A percentile compares a stretch with the other conserved stretches of the same genome.
Evolutionary conservation across 225 moss, liverwort and hornwort species (phyloP).

Genomic region (Rhytidiadelphus loreus): DNA sequence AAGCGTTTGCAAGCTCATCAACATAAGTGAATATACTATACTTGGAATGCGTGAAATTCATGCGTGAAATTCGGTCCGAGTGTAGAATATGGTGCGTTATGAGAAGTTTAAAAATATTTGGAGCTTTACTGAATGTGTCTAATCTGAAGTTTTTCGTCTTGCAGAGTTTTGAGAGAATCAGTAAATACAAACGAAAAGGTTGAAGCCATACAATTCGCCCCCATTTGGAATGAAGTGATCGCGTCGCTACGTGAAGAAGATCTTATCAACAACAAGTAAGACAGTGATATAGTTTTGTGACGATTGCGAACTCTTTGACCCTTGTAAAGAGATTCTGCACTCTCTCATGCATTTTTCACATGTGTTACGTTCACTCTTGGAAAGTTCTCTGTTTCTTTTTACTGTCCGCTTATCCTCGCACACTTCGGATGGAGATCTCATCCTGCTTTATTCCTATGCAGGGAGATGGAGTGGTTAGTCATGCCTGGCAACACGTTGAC

Average conservation of each 20-base stretch:
- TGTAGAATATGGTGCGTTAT: neutral
- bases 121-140: neutral
- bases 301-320: neutral
- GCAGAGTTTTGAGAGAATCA: constrained; percentile 18
- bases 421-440: neutral
- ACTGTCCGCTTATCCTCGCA: neutral
- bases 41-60: neutral
- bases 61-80: neutral
- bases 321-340: neutral
- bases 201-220: constrained; percentile 65
- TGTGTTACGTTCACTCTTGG: neutral
- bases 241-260: constrained; percentile 75
- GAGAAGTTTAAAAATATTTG: neutral
- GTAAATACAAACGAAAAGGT: neutral
- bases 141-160: neutral
- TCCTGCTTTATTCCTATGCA: constrained; percentile 14
- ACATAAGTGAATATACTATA: constrained; percentile 6
- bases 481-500: constrained; percentile 48
- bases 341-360: neutral
- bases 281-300: neutral
- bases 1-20: constrained; percentile 34
- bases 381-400: neutral
- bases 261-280: constrained; percentile 76
- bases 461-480: constrained; percentile 66
- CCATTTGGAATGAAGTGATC: constrained; percentile 91